Percentiles rank a stretch among this genome's conserved stretches.
Conservation (phyloP, 139 green algal species). For the Picochlorum sp. region DNA sequence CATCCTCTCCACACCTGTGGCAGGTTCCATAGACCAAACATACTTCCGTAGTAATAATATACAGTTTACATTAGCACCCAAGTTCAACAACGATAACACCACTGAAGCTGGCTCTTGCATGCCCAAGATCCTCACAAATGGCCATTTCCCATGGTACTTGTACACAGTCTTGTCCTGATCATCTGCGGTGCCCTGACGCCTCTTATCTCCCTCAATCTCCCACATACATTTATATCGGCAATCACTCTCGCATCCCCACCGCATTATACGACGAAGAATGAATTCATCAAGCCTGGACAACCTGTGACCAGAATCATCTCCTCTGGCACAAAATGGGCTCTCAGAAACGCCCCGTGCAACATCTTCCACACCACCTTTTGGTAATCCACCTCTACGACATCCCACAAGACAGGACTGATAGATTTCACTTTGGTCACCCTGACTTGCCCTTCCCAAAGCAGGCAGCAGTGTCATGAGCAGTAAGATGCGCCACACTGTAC, state of each 20-base stretch:
- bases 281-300: neutral
- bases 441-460: neutral
- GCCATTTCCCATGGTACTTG: conserved; percentile 90
- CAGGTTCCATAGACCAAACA: neutral
- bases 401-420: neutral
- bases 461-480: neutral
- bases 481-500: neutral
- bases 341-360: neutral
- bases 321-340: conserved; percentile 11
- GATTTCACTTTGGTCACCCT: too few relatives aligned
- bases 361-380: neutral
- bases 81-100: conserved; percentile 66
- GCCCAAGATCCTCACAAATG: conserved; percentile 62
- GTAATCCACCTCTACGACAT: neutral
- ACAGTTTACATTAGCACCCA: conserved; percentile 40
- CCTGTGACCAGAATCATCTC: neutral
- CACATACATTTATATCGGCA: conserved; percentile 80
- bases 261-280: conserved; percentile 17
- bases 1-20: neutral
- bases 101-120: conserved; percentile 64
- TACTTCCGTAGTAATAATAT: neutral
- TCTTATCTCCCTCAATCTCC: conserved; percentile 24
- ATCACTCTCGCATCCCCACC: conserved; percentile 49
- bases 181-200: neutral
- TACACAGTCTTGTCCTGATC: neutral